Evolutionary conservation across 371 early-diverging fungal genomes (phyloP), one percentile per base, ranked within the genome.

Genomic region (Lichtheimia ornata): DNA sequence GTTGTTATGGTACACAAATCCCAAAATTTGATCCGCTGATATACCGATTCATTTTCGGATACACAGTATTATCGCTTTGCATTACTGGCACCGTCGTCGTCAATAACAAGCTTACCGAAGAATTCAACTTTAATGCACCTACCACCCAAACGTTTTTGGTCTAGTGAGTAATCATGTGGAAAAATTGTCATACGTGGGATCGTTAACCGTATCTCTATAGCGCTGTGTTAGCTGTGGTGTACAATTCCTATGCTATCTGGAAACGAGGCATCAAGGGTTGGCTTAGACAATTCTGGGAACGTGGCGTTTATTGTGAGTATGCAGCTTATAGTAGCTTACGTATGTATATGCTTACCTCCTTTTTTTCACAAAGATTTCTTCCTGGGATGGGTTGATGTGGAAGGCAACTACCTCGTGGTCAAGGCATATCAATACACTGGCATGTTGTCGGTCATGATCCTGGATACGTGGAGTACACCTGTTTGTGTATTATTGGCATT

Each of bases 341-440:
- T 40, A 14, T 6, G 7, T n/a, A 4, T 11, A 22, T 42, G 3
- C 27, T 53, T 18, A 44, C 5, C 3, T 3, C 22, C 4, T 24
- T 28, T 13, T 50, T 20, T 54, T 28, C 9, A 35, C 44, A 5
- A 56, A 70, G 71, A 90, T 65, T 64, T 88, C 18, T 41, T 89
- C 9, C 66, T 91, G 60, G 88, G 87, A 0, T 58, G 86, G 14
- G 81, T 86, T 17, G 92, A 92, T 66, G 90, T 92, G 5, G 91
- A 92, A 65, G 92, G 85, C 68, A 92, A 92, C 60, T 92, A 86
- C 63, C 84, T 92, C 70, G 82, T 88, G 5, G 87, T 91, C 59
- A 91, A 90, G 70, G 87, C 90, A 7, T 92, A 81, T 65, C 73
- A 70, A 56, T 89, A 90, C 64, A 92, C 92, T 13, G 85, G 85